phyloP scores from a whole-genome alignment of 768 basidiomycete genomes.

The Rhodotorula babjevae region DNA sequence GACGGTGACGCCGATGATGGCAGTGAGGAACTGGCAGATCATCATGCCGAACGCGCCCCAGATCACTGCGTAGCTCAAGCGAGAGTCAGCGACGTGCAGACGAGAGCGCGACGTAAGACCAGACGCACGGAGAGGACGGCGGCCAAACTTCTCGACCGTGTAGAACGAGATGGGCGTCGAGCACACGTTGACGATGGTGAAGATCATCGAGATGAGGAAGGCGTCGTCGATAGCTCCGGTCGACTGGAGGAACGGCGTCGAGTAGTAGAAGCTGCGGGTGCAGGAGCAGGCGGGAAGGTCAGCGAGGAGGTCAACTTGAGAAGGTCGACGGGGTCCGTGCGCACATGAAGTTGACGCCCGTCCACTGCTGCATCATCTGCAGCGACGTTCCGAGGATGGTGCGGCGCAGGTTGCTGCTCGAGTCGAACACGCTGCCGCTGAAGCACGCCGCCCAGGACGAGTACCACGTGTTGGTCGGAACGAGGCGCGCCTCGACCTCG shows the following conservation, averaged over 20 bases:
- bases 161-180: conserved; percentile 77
- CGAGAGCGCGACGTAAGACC: too few relatives aligned
- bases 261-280: conserved; percentile 35
- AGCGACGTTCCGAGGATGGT: conserved; percentile 75
- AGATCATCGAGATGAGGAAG: conserved; percentile 41
- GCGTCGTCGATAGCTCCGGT: conserved; percentile 38
- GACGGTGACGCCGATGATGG: conserved; percentile 58
- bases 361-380: conserved; percentile 70
- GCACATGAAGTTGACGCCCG: conserved; percentile 47
- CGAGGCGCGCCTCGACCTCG: conserved; percentile 60
- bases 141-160: conserved; percentile 75
- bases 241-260: conserved; percentile 39
- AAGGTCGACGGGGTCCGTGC: background rate
- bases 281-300: background rate
- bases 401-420: conserved; percentile 60
- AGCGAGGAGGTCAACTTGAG: background rate
- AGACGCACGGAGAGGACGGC: conserved; percentile 57
- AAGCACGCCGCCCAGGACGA: conserved; percentile 51
- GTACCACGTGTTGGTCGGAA: conserved; percentile 56
- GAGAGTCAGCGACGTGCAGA: too few relatives aligned
- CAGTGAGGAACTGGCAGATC: conserved; percentile 76
- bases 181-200: conserved; percentile 53
- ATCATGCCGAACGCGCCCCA: conserved; percentile 73
- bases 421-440: conserved; percentile 55
- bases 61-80: background rate